Base-by-base conservation (phyloP, 306 rosid species). In the Betula pendula region DNA sequence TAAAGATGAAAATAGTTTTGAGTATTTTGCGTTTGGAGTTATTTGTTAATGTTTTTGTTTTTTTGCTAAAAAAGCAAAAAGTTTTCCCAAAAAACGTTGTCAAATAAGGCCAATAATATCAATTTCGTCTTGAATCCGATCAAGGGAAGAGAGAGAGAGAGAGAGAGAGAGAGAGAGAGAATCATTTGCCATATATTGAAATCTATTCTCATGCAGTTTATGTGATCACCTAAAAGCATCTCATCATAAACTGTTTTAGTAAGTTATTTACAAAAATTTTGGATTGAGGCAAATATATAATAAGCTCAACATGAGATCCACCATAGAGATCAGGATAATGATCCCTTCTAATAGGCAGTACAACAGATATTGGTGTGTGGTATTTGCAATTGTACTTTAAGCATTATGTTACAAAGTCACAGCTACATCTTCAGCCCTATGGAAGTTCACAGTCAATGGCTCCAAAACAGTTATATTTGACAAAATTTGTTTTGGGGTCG, bases 261-360 rank as follows among this genome's bases (percentile, higher is more conserved):
- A 11, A 71, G 35, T 55, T 56, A 66, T 12, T 27, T 76, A 84
- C 87, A 84, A 22, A 48, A 80, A 16, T 67, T 38, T 70, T 47
- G 40, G 31, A 63, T 29, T 35, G 31, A 76, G 56, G 48, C 4
- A 16, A 40, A 45, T 27, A 38, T 24, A 20, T 44, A 0, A 74
- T 45, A 79, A 53, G 82, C 84, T 90, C 68, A 81, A 48, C 3
- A 72, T 74, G 83, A 77, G 31, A 90, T 76, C 84, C 86, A 81
- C 85, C 81, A 38, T 13, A 72, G 79, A 85, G 47, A 45, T 42
- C 51, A 84, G 93, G 91, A 76, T 60, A 44, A 11, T 75, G 82
- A 84, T 82, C 80, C 72, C 76, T 76, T 44, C 45, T 38, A 31
- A 1, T 67, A 83, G 81, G 56, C 74, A 60, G 72, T 51, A 66